Evolutionary conservation across 2,329 filamentous ascomycete genomes (phyloP).

Genomic region (Xylariaceae sp.): DNA sequence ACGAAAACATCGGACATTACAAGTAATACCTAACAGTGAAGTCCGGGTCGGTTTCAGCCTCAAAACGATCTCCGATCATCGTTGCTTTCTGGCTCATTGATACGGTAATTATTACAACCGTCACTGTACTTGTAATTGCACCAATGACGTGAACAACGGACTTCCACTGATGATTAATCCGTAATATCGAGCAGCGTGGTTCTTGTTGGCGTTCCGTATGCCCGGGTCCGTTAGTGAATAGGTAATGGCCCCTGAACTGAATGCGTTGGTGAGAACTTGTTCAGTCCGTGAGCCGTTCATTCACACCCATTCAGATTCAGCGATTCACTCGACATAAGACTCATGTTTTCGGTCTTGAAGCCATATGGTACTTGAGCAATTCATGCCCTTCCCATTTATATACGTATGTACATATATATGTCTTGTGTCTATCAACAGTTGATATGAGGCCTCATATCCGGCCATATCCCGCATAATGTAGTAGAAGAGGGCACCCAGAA

Average conservation of each 20-base stretch:
- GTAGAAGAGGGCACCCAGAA: background rate
- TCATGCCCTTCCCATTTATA: background rate
- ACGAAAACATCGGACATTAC: background rate
- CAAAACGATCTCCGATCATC: conserved; percentile 10
- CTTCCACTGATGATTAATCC: too few relatives aligned
- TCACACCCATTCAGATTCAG: background rate
- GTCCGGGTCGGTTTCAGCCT: conserved; percentile 7
- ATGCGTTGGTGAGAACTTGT: too few relatives aligned
- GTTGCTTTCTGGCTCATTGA: background rate
- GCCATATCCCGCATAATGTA: background rate
- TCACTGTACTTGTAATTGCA: too few relatives aligned
- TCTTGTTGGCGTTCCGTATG: too few relatives aligned
- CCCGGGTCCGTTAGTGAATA: too few relatives aligned
- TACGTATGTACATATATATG: background rate
- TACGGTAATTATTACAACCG: background rate
- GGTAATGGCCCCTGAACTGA: too few relatives aligned
- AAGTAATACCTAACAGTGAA: background rate
- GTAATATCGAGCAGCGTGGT: too few relatives aligned
- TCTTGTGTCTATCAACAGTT: background rate
- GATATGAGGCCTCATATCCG: conserved; percentile 1
- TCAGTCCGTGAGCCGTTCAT: background rate
- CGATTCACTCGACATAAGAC: too few relatives aligned
- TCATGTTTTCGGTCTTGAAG: too few relatives aligned
- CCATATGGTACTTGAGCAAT: too few relatives aligned
- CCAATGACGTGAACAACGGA: too few relatives aligned